A percentile compares a stretch with the other conserved stretches of the same genome.
These are phyloP conservation scores for Umbelopsis vinacea DNA, from an alignment of 192 early-diverging fungal species.

Conservation along the genomic window DNA sequence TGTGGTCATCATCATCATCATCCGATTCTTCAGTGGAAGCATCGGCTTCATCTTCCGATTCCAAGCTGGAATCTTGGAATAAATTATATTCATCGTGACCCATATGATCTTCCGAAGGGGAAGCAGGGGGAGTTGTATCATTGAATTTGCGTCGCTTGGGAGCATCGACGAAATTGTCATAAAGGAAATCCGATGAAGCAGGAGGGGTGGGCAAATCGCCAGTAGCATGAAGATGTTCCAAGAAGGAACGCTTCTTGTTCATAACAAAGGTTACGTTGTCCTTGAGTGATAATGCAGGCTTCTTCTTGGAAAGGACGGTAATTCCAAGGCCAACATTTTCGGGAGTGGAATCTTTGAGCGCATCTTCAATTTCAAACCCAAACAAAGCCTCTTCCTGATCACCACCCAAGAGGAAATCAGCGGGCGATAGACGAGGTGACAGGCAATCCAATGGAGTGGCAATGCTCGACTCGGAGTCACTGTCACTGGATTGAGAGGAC, in stretches of 20 bases:
- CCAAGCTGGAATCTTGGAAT: constrained; percentile 5
- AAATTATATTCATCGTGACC: constrained; percentile 2
- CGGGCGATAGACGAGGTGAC: constrained; percentile 21
- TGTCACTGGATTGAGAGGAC: constrained; percentile 26
- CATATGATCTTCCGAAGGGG: constrained; percentile 2
- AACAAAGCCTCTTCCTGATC: constrained; percentile 24
- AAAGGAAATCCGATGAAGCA: constrained; percentile 12
- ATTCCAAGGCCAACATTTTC: constrained; percentile 11
- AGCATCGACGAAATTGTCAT: constrained; percentile 20
- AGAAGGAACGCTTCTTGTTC: constrained; percentile 15
- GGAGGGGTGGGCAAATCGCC: constrained; percentile 31
- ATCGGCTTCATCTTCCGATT: constrained; percentile 3
- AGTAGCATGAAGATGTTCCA: background rate
- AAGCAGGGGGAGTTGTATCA: constrained; percentile 5
- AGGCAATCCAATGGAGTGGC: constrained; percentile 24
- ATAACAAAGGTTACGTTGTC: background rate
- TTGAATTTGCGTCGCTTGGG: constrained; percentile 16
- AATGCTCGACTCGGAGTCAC: constrained; percentile 28
- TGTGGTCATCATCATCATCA: constrained; percentile 4
- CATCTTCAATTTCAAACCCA: constrained; percentile 21
- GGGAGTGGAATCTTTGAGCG: constrained; percentile 10
- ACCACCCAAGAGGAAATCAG: constrained; percentile 28
- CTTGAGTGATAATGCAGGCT: constrained; percentile 4
- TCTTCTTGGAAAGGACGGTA: constrained; percentile 21
- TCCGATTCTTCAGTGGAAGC: constrained; percentile 19